A percentile compares a stretch with the other conserved stretches of the same genome.
Conservation (phyloP, 352 stramenopile species). For the Globisporangium middletonii region DNA sequence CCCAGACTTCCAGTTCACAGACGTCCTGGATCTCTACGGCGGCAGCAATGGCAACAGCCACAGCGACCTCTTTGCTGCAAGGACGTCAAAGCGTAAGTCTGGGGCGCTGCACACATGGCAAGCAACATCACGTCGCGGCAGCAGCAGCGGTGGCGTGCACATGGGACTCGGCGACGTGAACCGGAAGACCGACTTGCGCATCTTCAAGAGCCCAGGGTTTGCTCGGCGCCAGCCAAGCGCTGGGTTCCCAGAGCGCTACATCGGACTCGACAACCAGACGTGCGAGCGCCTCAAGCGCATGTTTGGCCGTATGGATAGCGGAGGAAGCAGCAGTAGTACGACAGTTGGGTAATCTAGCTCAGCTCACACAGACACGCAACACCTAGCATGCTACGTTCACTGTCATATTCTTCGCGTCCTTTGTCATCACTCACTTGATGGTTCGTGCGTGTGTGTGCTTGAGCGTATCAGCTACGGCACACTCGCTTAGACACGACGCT, state of each 20-base stretch:
- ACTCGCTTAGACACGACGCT: too few relatives aligned
- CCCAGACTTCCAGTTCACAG: slow-evolving; percentile 39
- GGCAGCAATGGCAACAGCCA: slow-evolving; percentile 4
- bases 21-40: slow-evolving; percentile 23
- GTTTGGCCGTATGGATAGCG: slow-evolving; percentile 54
- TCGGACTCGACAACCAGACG: slow-evolving; percentile 70
- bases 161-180: slow-evolving; percentile 2
- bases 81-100: not conserved
- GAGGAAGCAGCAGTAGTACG: not conserved
- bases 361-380: too few relatives aligned
- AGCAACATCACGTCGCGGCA: not conserved
- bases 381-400: too few relatives aligned
- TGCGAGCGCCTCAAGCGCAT: slow-evolving; percentile 74
- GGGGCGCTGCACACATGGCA: slow-evolving; percentile 3
- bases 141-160: not conserved
- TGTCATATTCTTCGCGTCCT: too few relatives aligned
- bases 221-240: slow-evolving; percentile 38
- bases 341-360: too few relatives aligned
- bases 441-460: too few relatives aligned
- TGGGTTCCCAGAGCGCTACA: slow-evolving; percentile 66
- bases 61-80: slow-evolving; percentile 16
- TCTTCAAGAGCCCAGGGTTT: slow-evolving; percentile 71
- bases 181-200: slow-evolving; percentile 57
- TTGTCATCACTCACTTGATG: too few relatives aligned
- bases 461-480: too few relatives aligned